Evolutionary conservation across 2,329 filamentous ascomycete genomes (phyloP).

Genomic region (Whalleya microplaca): DNA sequence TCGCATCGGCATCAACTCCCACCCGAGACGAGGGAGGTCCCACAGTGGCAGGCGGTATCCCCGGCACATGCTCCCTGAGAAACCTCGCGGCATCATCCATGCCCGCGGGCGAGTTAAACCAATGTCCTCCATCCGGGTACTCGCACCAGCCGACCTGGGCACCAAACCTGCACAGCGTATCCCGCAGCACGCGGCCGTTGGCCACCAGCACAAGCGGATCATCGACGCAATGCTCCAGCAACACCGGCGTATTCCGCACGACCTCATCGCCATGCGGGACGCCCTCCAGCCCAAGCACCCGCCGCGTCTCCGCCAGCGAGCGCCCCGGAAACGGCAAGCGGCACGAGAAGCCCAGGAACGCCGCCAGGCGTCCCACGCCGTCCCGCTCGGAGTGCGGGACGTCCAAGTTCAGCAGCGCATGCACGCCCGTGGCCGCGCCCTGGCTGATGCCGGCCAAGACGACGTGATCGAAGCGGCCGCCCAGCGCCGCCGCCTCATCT

Average conservation of each 20-base stretch:
- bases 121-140: conserved; percentile 48
- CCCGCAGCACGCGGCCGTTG: conserved; percentile 41
- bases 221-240: conserved; percentile 51
- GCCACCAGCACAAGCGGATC: conserved; percentile 46
- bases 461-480: conserved; percentile 42
- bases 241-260: conserved; percentile 45
- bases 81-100: conserved; percentile 47
- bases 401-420: conserved; percentile 29
- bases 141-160: conserved; percentile 46
- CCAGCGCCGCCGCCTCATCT: conserved; percentile 40
- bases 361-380: conserved; percentile 19
- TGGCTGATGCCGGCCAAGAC: conserved; percentile 52
- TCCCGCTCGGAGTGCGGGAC: background rate
- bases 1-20: no score
- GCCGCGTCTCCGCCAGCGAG: conserved; percentile 29
- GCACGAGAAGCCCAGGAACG: conserved; percentile 33
- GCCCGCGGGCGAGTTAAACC: conserved; percentile 49
- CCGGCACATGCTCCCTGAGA: conserved; percentile 24
- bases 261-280: conserved; percentile 32
- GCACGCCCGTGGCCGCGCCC: conserved; percentile 45
- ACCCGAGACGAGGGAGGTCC: background rate
- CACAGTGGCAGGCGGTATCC: background rate
- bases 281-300: conserved; percentile 34
- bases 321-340: conserved; percentile 29
- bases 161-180: conserved; percentile 43